Conservation (phyloP, 768 basidiomycete genomes). For the Serendipita sp. region DNA sequence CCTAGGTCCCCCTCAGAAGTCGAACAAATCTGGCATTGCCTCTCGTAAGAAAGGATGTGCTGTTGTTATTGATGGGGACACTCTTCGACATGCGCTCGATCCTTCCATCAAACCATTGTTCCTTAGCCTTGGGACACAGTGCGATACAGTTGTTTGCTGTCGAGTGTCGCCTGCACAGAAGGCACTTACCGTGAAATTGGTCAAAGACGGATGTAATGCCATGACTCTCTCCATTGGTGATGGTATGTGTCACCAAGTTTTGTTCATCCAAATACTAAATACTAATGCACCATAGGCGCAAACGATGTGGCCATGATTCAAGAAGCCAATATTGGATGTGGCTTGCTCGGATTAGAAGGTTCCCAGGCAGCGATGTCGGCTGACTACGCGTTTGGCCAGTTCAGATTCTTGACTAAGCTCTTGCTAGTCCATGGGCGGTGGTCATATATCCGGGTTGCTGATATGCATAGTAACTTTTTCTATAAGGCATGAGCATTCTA, state of each 20-base stretch:
- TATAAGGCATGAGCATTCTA: constrained; percentile 55
- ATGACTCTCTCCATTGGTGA: constrained; percentile 97
- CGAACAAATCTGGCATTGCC: constrained; percentile 7
- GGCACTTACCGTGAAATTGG: constrained; percentile 87
- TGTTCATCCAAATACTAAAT: background rate
- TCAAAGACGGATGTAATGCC: constrained; percentile 87
- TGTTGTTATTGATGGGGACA: constrained; percentile 93
- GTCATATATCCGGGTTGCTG: constrained; percentile 91
- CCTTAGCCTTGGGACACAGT: constrained; percentile 84
- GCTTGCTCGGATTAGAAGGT: constrained; percentile 83
- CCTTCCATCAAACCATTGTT: constrained; percentile 70
- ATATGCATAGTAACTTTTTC: constrained; percentile 97
- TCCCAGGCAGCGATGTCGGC: constrained; percentile 99
- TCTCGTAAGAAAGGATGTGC: constrained; percentile 48
- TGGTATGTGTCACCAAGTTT: constrained; percentile 23
- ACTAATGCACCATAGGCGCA: constrained; percentile 27
- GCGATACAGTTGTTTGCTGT: constrained; percentile 96
- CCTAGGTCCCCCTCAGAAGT: constrained; percentile 45
- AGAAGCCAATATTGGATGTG: constrained; percentile 95
- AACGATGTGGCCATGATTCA: constrained; percentile 99
- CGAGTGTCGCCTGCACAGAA: constrained; percentile 96
- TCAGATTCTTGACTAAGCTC: constrained; percentile 81
- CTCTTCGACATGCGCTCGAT: constrained; percentile 63
- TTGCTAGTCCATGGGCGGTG: constrained; percentile 89
- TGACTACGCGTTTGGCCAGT: constrained; percentile 96